Percentiles rank a stretch among this genome's conserved stretches.
These are phyloP conservation scores for Ceratorhiza oryzae-sativae DNA, from an alignment of 1,284 basidiomycete genomes.

Conservation along the genomic window DNA sequence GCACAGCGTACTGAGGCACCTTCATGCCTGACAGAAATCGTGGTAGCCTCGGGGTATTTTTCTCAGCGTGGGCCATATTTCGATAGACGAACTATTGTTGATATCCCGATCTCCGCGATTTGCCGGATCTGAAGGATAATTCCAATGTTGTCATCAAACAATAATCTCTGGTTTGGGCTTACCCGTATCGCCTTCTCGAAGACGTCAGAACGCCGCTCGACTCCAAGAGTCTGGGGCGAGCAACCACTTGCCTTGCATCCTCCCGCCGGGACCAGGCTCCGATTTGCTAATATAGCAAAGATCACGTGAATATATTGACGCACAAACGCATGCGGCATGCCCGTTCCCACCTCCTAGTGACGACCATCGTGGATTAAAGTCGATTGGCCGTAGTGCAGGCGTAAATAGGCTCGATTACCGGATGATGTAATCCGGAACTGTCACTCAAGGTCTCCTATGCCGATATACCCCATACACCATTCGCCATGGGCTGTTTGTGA, in stretches of 20 bases:
- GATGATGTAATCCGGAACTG: neutral
- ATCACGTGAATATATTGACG: neutral
- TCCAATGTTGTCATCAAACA: neutral
- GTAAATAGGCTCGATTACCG: neutral
- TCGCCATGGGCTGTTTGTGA: too few species aligned
- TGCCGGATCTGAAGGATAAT: neutral
- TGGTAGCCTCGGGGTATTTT: neutral
- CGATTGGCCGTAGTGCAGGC: neutral
- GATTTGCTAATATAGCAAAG: neutral
- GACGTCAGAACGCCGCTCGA: too few species aligned
- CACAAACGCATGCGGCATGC: neutral
- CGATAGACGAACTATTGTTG: too few species aligned
- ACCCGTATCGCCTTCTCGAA: neutral
- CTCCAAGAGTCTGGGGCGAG: too few species aligned
- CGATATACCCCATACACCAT: too few species aligned
- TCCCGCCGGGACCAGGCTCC: too few species aligned
- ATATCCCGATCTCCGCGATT: too few species aligned
- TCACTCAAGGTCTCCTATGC: too few species aligned
- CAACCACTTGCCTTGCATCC: too few species aligned
- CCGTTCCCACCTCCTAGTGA: neutral
- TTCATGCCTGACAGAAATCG: neutral
- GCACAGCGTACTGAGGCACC: constrained; percentile 14
- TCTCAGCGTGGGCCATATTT: constrained; percentile 1
- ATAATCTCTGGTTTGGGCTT: neutral
- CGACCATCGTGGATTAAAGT: neutral